Evolutionary conservation across 108 stramenopile species (phyloP).

Genomic region (Cyclotella cryptica): DNA sequence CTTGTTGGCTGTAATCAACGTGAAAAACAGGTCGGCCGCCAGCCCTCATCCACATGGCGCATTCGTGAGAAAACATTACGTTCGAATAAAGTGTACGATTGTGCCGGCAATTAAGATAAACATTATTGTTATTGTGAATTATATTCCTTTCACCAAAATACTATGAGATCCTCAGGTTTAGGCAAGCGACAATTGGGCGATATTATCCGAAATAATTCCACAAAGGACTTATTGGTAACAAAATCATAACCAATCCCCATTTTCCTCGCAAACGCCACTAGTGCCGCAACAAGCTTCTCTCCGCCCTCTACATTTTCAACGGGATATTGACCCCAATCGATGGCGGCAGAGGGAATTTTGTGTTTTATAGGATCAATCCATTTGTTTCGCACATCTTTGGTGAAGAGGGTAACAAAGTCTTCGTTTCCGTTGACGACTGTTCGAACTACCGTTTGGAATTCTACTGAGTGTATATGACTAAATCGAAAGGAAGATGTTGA

Average conservation of each 20-base stretch:
- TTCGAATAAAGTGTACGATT: no score
- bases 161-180: slow-evolving; percentile 9
- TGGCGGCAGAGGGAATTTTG: neutral
- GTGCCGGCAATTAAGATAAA: no score
- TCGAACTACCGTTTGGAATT: slow-evolving; percentile 1
- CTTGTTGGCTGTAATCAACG: no score
- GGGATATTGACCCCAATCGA: slow-evolving; percentile 21
- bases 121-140: no score
- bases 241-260: slow-evolving; percentile 25
- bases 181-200: slow-evolving; percentile 1
- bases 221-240: slow-evolving; percentile 15
- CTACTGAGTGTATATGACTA: slow-evolving; percentile 4
- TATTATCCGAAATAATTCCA: slow-evolving; percentile 15
- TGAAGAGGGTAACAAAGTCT: slow-evolving; percentile 20
- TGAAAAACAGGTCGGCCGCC: no score
- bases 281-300: neutral
- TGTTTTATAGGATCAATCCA: slow-evolving; percentile 10
- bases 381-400: slow-evolving; percentile 10
- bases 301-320: neutral
- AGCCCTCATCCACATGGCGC: no score
- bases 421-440: slow-evolving; percentile 8
- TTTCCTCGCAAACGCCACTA: slow-evolving; percentile 15
- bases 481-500: neutral
- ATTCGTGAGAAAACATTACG: no score
- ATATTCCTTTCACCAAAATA: neutral